These are phyloP conservation scores for Boletus bicolor DNA, from an alignment of 768 basidiomycete species.

Conservation along the genomic window DNA sequence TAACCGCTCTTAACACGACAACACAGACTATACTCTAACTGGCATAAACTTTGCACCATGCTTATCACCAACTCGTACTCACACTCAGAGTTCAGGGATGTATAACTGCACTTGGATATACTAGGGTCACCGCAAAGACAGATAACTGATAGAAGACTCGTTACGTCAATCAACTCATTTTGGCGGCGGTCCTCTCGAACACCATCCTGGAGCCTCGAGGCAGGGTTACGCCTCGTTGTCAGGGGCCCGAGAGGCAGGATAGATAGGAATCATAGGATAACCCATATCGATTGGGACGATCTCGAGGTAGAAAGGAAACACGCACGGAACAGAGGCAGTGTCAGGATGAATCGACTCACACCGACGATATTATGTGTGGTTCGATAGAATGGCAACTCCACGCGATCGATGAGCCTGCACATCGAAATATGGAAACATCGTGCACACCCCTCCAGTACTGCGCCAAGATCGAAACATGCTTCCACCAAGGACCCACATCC, in stretches of 20 bases:
- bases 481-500: not conserved
- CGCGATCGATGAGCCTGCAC: not conserved
- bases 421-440: not conserved
- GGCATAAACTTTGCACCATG: not conserved
- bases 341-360: too few species aligned
- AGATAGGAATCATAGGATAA: not conserved
- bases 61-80: constrained; percentile 7
- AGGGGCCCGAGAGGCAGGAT: constrained; percentile 11
- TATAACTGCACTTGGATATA: not conserved
- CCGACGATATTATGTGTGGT: too few species aligned
- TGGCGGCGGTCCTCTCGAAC: not conserved
- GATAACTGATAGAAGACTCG: constrained; percentile 7
- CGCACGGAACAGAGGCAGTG: not conserved
- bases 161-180: constrained; percentile 10
- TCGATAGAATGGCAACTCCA: too few species aligned
- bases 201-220: constrained; percentile 16
- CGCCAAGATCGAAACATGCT: not conserved
- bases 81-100: not conserved
- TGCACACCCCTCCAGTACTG: too few species aligned
- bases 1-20: not conserved
- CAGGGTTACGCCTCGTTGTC: constrained; percentile 6
- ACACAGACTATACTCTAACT: not conserved
- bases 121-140: not conserved
- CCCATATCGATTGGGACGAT: constrained; percentile 3
- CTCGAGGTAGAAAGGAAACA: not conserved